These are phyloP conservation scores for Globisporangium nodosum DNA, from an alignment of 352 stramenopile genomes.

Conservation along the genomic window DNA sequence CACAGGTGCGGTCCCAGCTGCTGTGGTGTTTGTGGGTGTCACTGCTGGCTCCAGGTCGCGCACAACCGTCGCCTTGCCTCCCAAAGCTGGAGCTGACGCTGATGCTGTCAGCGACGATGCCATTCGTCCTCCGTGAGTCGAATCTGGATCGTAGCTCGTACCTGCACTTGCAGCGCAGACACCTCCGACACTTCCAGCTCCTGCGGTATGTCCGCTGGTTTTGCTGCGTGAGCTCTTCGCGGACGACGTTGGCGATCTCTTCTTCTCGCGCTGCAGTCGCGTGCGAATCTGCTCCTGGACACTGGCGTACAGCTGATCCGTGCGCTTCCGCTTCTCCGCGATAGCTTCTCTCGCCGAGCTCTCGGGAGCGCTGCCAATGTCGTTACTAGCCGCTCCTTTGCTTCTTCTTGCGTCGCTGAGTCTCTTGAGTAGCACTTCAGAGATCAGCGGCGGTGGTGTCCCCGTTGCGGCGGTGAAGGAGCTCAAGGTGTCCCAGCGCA, in stretches of 20 bases:
- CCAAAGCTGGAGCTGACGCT: slow-evolving; percentile 2
- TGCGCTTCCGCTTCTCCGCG: slow-evolving; percentile 13
- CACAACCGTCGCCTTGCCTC: not conserved
- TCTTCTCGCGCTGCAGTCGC: slow-evolving; percentile 8
- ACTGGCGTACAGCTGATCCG: slow-evolving; percentile 14
- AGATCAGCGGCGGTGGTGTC: not conserved
- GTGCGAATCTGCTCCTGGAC: slow-evolving; percentile 21
- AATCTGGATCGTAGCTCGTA: not conserved
- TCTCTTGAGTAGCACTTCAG: slow-evolving; percentile 15
- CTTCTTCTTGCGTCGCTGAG: not conserved
- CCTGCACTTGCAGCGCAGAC: not conserved
- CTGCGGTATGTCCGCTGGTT: not conserved
- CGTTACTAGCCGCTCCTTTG: slow-evolving; percentile 7
- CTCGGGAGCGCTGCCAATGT: not conserved
- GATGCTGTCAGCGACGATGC: slow-evolving; percentile 3
- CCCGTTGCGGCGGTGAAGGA: slow-evolving; percentile 20
- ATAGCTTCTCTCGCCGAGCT: not conserved
- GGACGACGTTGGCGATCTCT: not conserved
- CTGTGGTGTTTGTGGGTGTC: not conserved
- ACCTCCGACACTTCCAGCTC: not conserved
- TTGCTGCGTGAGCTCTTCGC: slow-evolving; percentile 1
- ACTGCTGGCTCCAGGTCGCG: not conserved
- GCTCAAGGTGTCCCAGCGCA: slow-evolving; percentile 41
- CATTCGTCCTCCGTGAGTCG: not conserved
- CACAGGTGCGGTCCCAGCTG: not conserved